Base-by-base conservation (phyloP, 139 green algal genomes). In the Chlamydomonas applanata region DNA sequence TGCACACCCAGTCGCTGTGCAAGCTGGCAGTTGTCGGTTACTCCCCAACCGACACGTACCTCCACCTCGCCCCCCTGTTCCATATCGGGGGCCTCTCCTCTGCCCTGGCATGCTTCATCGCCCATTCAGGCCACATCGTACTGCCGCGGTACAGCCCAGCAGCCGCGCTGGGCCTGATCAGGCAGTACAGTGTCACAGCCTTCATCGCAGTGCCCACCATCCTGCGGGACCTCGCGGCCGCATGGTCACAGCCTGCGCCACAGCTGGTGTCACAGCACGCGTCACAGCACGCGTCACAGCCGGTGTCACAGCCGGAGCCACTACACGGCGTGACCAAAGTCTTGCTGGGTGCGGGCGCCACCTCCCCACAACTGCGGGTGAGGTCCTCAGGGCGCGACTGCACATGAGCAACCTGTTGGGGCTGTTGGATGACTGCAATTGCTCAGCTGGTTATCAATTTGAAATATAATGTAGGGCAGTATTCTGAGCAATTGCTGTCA, bases 151-250 rank as follows among this genome's bases (percentile, higher is more conserved):
- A 81, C 36, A 49, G 69, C 11, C 57, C 76, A 1, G 27, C 1
- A 1, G 25, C 29, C 2, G 76, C 72, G 1, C 57, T 82, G 30
- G 2, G 33, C 0, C 29, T 73, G 2, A 84, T 97, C 0, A 13
- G 27, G 7, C 30, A 36, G 24, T 71, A 87, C 30, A 19, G 52
- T 19, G 86, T 96, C 22, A 95, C 89, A 0, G 65, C 77, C 25
- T 83, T 97, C 53, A 97, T 97, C 40, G 93, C 84, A n/a, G 92
- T 94, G 40, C 93, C 93, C 0, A 76, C 93, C 7, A 98, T 97
- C 86, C 63, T 98, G 29, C 76, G 77, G 5, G 92, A 97, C 77
- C 46, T 97, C 66, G 45, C 52, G 16, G 32, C 33, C 20, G 69
- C 52, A 27, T 49, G 40, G 40, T 27, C 9, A 14, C 11, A 61